Evolutionary conservation across 1,139 yeast genomes (phyloP).

Genomic region (Candida smagusa): DNA sequence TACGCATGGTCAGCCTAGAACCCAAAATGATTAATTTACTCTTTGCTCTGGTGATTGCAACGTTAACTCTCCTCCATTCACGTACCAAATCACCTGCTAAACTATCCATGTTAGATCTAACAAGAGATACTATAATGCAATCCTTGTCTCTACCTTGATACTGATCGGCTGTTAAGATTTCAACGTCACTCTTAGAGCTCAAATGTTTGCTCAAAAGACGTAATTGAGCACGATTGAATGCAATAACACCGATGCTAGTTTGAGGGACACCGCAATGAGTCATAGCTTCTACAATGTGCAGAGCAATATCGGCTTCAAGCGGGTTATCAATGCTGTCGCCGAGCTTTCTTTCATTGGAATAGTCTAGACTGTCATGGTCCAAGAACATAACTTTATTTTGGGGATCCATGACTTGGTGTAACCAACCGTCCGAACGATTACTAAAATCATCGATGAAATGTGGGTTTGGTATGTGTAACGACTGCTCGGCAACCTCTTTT

Average conservation of each 20-base stretch:
- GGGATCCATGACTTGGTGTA: slow-evolving; percentile 27
- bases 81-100: slow-evolving; percentile 73
- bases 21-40: slow-evolving; percentile 82
- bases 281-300: slow-evolving; percentile 61
- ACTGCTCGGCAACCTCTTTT: slow-evolving; percentile 46
- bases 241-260: slow-evolving; percentile 75
- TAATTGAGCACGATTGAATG: slow-evolving; percentile 83
- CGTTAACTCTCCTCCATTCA: slow-evolving; percentile 92
- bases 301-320: slow-evolving; percentile 65
- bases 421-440: slow-evolving; percentile 22
- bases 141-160: slow-evolving; percentile 96
- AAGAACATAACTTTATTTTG: slow-evolving; percentile 65
- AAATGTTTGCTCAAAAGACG: slow-evolving; percentile 49
- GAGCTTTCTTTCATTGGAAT: slow-evolving; percentile 52
- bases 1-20: slow-evolving; percentile 59
- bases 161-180: slow-evolving; percentile 88
- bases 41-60: slow-evolving; percentile 89
- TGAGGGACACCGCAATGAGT: slow-evolving; percentile 58
- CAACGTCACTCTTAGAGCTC: slow-evolving; percentile 45
- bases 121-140: slow-evolving; percentile 82
- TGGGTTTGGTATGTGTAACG: slow-evolving; percentile 44
- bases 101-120: slow-evolving; percentile 68
- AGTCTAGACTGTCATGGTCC: slow-evolving; percentile 63
- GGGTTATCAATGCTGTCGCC: slow-evolving; percentile 73
- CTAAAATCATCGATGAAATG: not conserved